Conservation (phyloP, 352 stramenopile species). For the Globisporangium spinosum region DNA sequence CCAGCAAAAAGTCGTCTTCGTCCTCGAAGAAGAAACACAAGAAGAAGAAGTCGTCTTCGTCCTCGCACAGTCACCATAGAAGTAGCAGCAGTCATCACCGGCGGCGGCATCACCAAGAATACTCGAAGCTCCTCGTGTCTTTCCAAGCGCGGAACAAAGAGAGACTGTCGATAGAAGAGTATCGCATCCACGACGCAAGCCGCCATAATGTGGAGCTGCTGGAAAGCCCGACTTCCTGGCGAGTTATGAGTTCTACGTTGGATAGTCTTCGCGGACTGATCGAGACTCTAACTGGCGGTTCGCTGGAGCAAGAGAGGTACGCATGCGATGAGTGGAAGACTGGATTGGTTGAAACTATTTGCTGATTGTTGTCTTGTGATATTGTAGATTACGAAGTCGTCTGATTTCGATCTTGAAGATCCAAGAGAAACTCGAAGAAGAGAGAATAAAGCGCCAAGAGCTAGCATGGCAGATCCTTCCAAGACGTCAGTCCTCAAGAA, state of each 20-base stretch:
- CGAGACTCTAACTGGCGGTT: constrained; percentile 50
- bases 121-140: constrained; percentile 51
- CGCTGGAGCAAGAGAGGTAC: constrained; percentile 70
- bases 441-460: constrained; percentile 65
- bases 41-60: constrained; percentile 65
- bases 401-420: constrained; percentile 79
- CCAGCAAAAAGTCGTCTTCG: constrained; percentile 52
- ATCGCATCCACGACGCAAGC: constrained; percentile 38
- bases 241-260: constrained; percentile 69
- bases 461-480: constrained; percentile 73
- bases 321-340: background rate
- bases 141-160: constrained; percentile 59
- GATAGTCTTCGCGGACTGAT: constrained; percentile 57
- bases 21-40: constrained; percentile 64
- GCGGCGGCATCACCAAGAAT: constrained; percentile 66
- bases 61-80: constrained; percentile 44
- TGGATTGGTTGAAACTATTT: background rate
- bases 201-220: constrained; percentile 26
- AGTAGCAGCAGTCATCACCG: constrained; percentile 47
- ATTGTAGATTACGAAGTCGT: constrained; percentile 48
- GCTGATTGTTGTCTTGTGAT: background rate
- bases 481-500: constrained; percentile 77
- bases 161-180: constrained; percentile 51
- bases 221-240: constrained; percentile 57
- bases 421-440: constrained; percentile 64